phyloP scores from a whole-genome alignment of 2,329 filamentous ascomycete species.

The Nemania abortiva region DNA sequence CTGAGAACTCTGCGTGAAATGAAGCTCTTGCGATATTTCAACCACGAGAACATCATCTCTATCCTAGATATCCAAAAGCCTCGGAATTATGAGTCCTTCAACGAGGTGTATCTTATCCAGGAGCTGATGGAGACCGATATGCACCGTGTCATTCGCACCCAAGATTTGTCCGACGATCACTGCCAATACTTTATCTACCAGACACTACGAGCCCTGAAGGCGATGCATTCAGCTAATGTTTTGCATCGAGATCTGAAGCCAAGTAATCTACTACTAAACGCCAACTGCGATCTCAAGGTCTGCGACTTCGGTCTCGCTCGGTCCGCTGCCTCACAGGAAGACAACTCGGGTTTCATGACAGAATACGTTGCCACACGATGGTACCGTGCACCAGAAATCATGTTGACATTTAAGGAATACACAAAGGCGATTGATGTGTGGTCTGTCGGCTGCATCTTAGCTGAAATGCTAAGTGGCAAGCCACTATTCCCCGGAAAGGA shows the following conservation, averaged over 20 bases:
- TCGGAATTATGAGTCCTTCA: conserved; percentile 93
- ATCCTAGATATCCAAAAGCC: conserved; percentile 99
- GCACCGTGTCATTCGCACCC: conserved; percentile 98
- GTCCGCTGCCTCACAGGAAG: conserved; percentile 95
- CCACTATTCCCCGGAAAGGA: conserved; percentile 98
- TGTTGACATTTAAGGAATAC: conserved; percentile 99
- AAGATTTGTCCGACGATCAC: conserved; percentile 98
- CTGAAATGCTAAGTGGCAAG: conserved; percentile 99
- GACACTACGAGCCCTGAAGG: conserved; percentile 95
- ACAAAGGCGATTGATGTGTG: conserved; percentile 99
- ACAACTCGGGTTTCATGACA: conserved; percentile 99
- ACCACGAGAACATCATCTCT: conserved; percentile 99
- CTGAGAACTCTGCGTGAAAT: conserved; percentile 96
- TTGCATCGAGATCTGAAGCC: conserved; percentile 97
- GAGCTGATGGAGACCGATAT: conserved; percentile 99
- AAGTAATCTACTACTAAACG: conserved; percentile 95
- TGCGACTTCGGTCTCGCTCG: conserved; percentile 97
- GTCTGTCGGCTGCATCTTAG: conserved; percentile 98
- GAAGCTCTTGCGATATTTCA: conserved; percentile 99
- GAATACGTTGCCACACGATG: conserved; percentile 99
- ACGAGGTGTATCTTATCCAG: conserved; percentile 99
- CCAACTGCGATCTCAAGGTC: conserved; percentile 98
- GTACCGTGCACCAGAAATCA: conserved; percentile 99
- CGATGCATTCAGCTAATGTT: conserved; percentile 99
- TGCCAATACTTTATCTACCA: conserved; percentile 99